phyloP scores from a whole-genome alignment of 169 alveolate genomes.

The Eimeria acervulina region DNA sequence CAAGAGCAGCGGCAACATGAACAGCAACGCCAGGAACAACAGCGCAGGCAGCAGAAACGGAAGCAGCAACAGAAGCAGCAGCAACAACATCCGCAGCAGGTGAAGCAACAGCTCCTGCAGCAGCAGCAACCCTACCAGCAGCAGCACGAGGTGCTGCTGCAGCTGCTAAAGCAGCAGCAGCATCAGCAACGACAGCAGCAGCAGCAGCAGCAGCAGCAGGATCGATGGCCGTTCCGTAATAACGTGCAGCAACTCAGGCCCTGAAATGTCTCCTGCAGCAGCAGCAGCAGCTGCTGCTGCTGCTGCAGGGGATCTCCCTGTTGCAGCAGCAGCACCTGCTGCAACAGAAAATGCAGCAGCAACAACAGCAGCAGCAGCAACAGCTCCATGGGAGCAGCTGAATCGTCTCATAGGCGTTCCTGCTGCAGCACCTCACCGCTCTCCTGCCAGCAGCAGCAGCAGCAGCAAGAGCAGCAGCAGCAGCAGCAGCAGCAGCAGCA shows the following conservation, averaged over 20 bases:
- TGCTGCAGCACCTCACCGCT: background rate
- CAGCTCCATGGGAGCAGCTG: background rate
- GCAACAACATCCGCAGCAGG: background rate
- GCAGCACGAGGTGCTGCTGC: background rate
- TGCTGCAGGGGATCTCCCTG: too few relatives aligned
- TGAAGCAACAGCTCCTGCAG: background rate
- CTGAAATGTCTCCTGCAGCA: too few relatives aligned
- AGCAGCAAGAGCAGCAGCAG: conserved; percentile 5
- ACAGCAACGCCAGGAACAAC: too few relatives aligned
- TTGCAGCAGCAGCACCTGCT: background rate
- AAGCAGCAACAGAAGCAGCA: background rate
- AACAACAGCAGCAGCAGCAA: background rate
- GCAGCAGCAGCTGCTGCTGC: too few relatives aligned
- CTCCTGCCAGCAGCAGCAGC: background rate
- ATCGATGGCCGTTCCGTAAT: too few relatives aligned
- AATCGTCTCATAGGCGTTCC: background rate
- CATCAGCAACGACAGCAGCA: background rate
- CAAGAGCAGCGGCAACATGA: too few relatives aligned
- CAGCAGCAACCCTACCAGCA: background rate
- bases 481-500: too few relatives aligned
- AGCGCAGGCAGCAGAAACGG: too few relatives aligned
- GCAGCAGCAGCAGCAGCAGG: too few relatives aligned
- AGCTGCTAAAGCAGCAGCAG: background rate
- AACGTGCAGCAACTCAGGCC: too few relatives aligned
- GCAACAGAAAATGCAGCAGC: background rate